Conservation (phyloP, 805 yeast species). For the Starmerella kuoi region DNA sequence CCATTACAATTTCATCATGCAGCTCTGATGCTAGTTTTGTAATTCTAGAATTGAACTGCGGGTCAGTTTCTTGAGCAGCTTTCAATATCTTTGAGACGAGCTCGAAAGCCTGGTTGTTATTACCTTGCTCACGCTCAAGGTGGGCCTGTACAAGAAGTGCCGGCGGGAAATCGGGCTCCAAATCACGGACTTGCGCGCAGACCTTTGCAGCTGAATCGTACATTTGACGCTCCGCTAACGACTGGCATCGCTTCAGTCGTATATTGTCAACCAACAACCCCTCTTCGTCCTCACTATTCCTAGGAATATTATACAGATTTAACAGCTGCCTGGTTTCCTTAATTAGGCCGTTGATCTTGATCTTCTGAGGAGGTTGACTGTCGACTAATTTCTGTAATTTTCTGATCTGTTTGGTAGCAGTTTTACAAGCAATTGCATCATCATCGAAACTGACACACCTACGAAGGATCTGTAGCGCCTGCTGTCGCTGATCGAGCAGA, state of each 20-base stretch:
- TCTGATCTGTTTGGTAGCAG: constrained; percentile 26
- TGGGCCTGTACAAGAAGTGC: constrained; percentile 26
- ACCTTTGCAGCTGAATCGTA: constrained; percentile 24
- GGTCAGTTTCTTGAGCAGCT: constrained; percentile 4
- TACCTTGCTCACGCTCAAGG: constrained; percentile 20
- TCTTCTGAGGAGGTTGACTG: constrained; percentile 9
- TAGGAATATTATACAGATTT: constrained; percentile 10
- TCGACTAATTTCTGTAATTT: constrained; percentile 23
- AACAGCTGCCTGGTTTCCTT: constrained; percentile 11
- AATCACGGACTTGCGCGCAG: constrained; percentile 24
- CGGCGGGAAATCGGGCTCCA: constrained; percentile 23
- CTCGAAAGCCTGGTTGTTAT: constrained; percentile 24
- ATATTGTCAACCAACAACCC: constrained; percentile 20
- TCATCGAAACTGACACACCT: constrained; percentile 69
- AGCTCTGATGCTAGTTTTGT: constrained; percentile 16
- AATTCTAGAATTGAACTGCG: constrained; percentile 17
- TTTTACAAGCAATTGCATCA: constrained; percentile 51
- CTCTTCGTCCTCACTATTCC: constrained; percentile 8
- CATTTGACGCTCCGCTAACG: constrained; percentile 15
- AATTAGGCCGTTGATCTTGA: constrained; percentile 12
- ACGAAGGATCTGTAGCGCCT: constrained; percentile 41
- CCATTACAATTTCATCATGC: constrained; percentile 23
- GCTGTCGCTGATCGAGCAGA: constrained; percentile 37
- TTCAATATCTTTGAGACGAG: constrained; percentile 12
- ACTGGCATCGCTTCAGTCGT: constrained; percentile 22